These are phyloP conservation scores for Dovyalis caffra DNA, from an alignment of 345 rosid genomes.

Conservation along the genomic window DNA sequence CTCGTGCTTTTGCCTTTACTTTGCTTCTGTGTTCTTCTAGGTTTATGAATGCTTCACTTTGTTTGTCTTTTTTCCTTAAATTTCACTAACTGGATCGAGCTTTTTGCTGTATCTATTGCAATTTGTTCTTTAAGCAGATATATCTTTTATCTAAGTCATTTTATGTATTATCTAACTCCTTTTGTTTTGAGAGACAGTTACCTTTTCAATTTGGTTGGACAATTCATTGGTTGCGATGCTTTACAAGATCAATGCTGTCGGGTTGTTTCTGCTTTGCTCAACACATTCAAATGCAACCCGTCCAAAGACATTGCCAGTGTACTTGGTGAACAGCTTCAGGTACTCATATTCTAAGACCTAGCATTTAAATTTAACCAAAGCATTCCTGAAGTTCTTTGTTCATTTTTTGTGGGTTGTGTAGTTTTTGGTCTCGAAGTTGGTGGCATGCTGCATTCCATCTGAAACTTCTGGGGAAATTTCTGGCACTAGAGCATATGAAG, in stretches of 20 bases:
- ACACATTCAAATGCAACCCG: constrained; percentile 51
- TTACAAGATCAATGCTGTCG: constrained; percentile 89
- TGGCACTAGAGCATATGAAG: constrained; percentile 50
- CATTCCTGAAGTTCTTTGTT: not conserved
- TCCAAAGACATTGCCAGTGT: constrained; percentile 62
- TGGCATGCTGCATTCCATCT: constrained; percentile 62
- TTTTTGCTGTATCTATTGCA: not conserved
- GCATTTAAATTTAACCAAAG: not conserved
- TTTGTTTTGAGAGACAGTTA: constrained; percentile 54
- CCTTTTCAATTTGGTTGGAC: constrained; percentile 82
- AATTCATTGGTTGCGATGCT: constrained; percentile 56
- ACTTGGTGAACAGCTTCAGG: constrained; percentile 95
- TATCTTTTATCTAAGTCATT: not conserved
- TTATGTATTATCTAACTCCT: constrained; percentile 3
- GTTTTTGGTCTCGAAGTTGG: constrained; percentile 95
- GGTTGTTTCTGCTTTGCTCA: constrained; percentile 59
- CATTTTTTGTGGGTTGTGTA: constrained; percentile 30
- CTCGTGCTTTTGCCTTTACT: not conserved
- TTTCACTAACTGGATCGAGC: not conserved
- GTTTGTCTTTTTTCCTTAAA: not conserved
- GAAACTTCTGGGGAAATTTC: constrained; percentile 44
- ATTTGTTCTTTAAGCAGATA: not conserved
- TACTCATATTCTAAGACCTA: constrained; percentile 23
- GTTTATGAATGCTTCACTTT: not conserved
- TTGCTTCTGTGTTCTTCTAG: not conserved